A percentile compares a stretch with the other conserved stretches of the same genome.
These are phyloP conservation scores for Chloris gayana DNA, from an alignment of 176 grass and related monocot species.

Conservation along the genomic window DNA sequence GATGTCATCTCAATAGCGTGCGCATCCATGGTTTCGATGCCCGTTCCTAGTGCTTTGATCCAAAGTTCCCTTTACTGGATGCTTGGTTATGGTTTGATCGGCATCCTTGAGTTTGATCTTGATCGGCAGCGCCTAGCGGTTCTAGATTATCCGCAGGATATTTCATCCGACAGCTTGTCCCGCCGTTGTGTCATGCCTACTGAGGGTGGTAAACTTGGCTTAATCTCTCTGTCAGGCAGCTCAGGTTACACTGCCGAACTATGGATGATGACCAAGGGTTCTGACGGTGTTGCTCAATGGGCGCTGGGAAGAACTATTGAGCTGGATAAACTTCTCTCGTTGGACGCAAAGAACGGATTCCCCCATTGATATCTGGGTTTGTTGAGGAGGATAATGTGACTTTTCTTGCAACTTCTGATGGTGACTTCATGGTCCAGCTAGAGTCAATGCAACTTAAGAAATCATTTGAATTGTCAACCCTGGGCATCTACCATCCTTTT, in stretches of 20 bases:
- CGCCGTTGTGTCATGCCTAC: neutral
- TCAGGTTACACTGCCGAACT: neutral
- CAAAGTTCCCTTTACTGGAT: neutral
- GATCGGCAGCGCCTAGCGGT: neutral
- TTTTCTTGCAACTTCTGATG: neutral
- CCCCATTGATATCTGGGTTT: neutral
- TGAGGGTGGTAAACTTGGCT: neutral
- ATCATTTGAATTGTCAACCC: neutral
- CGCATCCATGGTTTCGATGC: neutral
- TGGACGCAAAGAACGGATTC: neutral
- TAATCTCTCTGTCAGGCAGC: neutral
- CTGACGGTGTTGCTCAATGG: slow-evolving; percentile 16
- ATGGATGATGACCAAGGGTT: neutral
- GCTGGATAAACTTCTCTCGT: neutral
- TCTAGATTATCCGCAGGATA: neutral
- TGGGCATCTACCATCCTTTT: neutral
- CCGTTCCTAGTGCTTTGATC: neutral
- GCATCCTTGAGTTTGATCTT: neutral
- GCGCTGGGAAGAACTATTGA: slow-evolving; percentile 9
- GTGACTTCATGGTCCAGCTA: slow-evolving; percentile 17
- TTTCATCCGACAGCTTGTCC: fast-evolving
- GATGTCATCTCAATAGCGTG: neutral
- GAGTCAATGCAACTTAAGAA: neutral
- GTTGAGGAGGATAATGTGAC: neutral
- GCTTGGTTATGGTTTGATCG: neutral